Conservation (phyloP, 768 basidiomycete species). For the Rhodotorula toruloides region DNA sequence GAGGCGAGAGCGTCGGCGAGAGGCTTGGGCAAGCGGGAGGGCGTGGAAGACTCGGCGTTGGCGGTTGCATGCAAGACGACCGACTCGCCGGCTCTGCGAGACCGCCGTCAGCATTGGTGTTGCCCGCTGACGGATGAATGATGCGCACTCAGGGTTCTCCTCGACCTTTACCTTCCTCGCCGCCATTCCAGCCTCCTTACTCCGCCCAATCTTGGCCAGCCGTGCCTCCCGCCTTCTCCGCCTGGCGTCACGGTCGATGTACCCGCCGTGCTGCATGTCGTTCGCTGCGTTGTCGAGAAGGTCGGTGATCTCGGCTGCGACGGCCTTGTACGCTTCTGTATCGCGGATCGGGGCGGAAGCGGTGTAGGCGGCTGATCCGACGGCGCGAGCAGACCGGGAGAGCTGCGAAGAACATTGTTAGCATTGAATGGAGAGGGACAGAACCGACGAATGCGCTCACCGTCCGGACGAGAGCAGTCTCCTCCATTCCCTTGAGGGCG, state of each 20-base stretch:
- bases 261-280: constrained; percentile 77
- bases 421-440: no score
- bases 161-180: constrained; percentile 52
- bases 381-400: constrained; percentile 73
- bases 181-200: constrained; percentile 54
- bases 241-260: constrained; percentile 75
- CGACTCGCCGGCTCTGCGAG: constrained; percentile 62
- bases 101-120: fast-evolving
- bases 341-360: constrained; percentile 96
- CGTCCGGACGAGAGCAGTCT: constrained; percentile 77
- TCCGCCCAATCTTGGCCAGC: constrained; percentile 74
- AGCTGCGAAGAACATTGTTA: constrained; percentile 54
- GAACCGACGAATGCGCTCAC: background rate
- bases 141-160: constrained; percentile 78
- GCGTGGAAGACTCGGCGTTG: constrained; percentile 65
- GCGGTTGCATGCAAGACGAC: constrained; percentile 79
- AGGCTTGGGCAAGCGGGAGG: constrained; percentile 59
- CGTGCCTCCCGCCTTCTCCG: constrained; percentile 71
- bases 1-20: constrained; percentile 25
- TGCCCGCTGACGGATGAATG: background rate
- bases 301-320: constrained; percentile 82
- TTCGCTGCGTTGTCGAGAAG: constrained; percentile 89
- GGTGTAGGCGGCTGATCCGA: constrained; percentile 75
- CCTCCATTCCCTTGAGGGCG: constrained; percentile 87
- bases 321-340: constrained; percentile 85